Conservation (phyloP, 345 rosid genomes). For the Gossypium ekmanianum region DNA sequence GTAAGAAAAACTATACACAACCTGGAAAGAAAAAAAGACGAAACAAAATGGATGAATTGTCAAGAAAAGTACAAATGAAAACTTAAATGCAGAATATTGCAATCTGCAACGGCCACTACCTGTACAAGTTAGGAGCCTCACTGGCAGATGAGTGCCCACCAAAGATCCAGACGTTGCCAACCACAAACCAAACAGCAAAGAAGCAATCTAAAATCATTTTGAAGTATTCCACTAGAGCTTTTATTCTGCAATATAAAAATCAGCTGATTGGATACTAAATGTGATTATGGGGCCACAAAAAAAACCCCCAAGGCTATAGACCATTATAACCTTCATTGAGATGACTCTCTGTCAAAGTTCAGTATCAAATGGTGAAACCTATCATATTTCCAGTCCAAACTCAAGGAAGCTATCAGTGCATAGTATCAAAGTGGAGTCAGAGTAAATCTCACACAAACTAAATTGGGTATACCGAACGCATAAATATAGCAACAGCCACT, state of each 20-base stretch:
- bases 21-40: conserved; percentile 38
- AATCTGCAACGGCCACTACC: conserved; percentile 32
- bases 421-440: too few relatives aligned
- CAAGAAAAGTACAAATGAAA: neutral
- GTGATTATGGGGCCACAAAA: neutral
- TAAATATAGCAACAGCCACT: too few relatives aligned
- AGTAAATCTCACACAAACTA: too few relatives aligned
- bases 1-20: conserved; percentile 94
- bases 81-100: neutral
- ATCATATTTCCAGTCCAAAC: too few relatives aligned
- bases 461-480: too few relatives aligned
- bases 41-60: conserved; percentile 15
- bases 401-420: too few relatives aligned
- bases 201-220: conserved; percentile 97
- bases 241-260: conserved; percentile 50
- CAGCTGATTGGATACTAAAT: neutral
- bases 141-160: conserved; percentile 87
- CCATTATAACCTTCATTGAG: neutral
- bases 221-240: conserved; percentile 83
- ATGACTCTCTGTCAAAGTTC: too few relatives aligned
- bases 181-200: conserved; percentile 99
- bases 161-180: conserved; percentile 97
- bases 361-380: too few relatives aligned
- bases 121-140: conserved; percentile 96
- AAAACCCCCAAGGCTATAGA: neutral